Base-by-base conservation (phyloP, 108 stramenopile genomes). In the Fistulifera solaris region DNA sequence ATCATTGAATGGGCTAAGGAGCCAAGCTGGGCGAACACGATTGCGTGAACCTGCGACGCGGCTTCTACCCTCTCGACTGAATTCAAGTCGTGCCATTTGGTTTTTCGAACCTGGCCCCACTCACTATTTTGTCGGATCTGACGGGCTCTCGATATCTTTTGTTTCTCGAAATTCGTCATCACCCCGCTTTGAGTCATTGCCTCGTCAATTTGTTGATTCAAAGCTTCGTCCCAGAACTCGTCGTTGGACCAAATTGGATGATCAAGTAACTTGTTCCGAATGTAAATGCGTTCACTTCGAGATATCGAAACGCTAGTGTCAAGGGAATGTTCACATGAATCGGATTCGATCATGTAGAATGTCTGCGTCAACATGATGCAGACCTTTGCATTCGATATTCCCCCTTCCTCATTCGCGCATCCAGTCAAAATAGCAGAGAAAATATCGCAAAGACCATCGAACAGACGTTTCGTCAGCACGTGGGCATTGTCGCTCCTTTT, bases 1-100 rank as follows among this genome's bases (percentile, higher is more conserved):
- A 84, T 43, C 82, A 88, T 88, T 8, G 75, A 71, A 50, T 88
- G 80, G 14, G 82, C 68, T 54, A 87, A 62, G 0, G 81, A 75
- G 16, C 81, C 77, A 0, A 87, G 58, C 56, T 88, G 82, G 0
- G 82, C 82, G 63, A 83, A 81, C 11, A 88, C 70, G 52, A 84
- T 72, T 10, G 80, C 83, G 38, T 88, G 82, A 10, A 88, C 82
- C 57, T 88, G 86, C 0, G 76, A 64, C 13, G 82, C 81, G 16
- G 86, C 86, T 41, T 78, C 75, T 4, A 62, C 55, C 23, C 82
- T 64, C 63, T 87, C 81, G 2, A 38, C 27, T 13, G 49, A 58
- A 25, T 58, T 64, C 25, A 87, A 57, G 44, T 87, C 86, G 66
- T 87, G 75, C 86, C 86, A 87, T 48, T 73, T 75, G 1, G 71